Base-by-base conservation (phyloP, 2,329 filamentous ascomycete species). In the Boeremia lycopersici region DNA sequence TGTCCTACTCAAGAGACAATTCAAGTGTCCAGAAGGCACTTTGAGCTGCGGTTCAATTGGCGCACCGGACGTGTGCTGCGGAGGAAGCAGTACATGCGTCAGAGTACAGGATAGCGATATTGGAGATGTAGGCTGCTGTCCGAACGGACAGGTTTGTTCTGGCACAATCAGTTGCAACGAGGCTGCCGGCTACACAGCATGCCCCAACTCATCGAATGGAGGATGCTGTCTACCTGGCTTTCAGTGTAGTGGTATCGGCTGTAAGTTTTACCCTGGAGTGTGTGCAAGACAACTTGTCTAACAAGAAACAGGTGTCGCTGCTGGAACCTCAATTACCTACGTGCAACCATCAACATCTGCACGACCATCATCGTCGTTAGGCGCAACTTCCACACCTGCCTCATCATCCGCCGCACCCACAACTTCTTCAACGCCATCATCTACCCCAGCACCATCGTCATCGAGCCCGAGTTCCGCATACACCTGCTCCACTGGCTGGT, bases 171-270 rank as follows among this genome's bases (percentile, higher is more conserved):
- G 81, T 0, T 93, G 90, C 60, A 74, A 81, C 57, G 76, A 72
- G 2, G 79, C 80, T 2, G 76, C 78, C 4, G 86, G 83, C 35
- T 86, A 89, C 56, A 83, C 84, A 10, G 83, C 84, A 43, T 93
- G 90, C 69, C 79, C 86, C 0, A 79, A 84, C 7, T 81, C 82
- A 30, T 71, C 87, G 0, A 89, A 89, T 3, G 89, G 89, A 12
- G 90, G 89, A 2, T 93, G 90, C 68, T 93, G 90, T 70, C 85
- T 92, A 10, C 79, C 86, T 0, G 89, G 88, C 4, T 92, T 85
- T 66, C 79, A 83, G 1, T 93, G 90, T 64, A 79, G 84, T 53
- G 86, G 86, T 15, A 77, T 87, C 52, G 90, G 89, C 23, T 93
- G 90, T 87, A 77, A 82, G 80, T 82, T 3, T 4, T 3, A 19